A percentile compares a stretch with the other conserved stretches of the same genome.
phyloP scores from a whole-genome alignment of 306 rosid genomes.

The Pueraria montana region DNA sequence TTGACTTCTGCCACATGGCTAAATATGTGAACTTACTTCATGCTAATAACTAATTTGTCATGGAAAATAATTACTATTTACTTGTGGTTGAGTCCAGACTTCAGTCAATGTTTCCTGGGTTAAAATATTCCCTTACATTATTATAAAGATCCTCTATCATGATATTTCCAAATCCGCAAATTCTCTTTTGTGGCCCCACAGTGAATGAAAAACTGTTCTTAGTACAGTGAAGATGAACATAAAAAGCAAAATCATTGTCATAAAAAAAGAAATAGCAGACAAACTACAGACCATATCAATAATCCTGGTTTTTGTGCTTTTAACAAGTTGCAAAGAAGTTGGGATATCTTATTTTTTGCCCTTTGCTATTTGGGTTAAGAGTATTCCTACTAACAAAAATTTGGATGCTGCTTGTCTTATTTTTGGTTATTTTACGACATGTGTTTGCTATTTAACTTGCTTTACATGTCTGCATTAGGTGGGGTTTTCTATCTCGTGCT shows the following conservation, averaged over 20 bases:
- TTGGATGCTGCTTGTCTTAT: conserved; percentile 14
- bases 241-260: neutral
- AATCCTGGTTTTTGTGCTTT: conserved; percentile 9
- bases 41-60: neutral
- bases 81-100: neutral
- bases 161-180: neutral
- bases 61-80: conserved; percentile 12
- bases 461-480: conserved; percentile 63
- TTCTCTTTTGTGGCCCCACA: neutral
- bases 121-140: conserved; percentile 1
- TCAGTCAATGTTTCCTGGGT: neutral
- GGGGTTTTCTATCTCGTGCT: conserved; percentile 98
- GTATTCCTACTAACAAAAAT: neutral
- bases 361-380: neutral
- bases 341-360: neutral
- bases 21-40: conserved; percentile 15
- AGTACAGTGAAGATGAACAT: conserved; percentile 11
- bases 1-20: neutral
- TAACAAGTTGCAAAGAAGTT: conserved; percentile 4
- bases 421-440: neutral
- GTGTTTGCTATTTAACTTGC: conserved; percentile 41
- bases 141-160: neutral
- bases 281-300: neutral
- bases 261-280: neutral
- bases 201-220: neutral